These are phyloP conservation scores for Waltergamsia citrina DNA, from an alignment of 2,329 filamentous ascomycete genomes.

Conservation along the genomic window DNA sequence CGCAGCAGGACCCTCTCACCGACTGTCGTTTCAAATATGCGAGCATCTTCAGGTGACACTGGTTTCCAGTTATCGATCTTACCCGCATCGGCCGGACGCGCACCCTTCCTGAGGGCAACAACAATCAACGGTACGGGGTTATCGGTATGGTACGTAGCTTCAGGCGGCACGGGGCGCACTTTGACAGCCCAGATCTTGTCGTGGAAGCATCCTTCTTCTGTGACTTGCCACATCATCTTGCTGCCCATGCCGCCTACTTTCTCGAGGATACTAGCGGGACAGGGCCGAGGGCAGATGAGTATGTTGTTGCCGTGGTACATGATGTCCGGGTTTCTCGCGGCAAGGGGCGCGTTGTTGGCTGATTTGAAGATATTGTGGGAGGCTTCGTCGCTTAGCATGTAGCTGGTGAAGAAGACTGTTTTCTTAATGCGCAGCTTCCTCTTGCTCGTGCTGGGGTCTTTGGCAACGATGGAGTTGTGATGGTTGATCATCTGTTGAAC, in stretches of 20 bases:
- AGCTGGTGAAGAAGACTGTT: constrained; percentile 85
- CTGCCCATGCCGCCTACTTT: constrained; percentile 82
- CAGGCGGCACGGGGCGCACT: constrained; percentile 61
- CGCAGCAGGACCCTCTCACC: constrained; percentile 79
- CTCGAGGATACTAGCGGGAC: constrained; percentile 60
- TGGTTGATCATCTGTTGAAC: constrained; percentile 83
- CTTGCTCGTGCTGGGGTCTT: constrained; percentile 18
- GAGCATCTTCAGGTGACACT: constrained; percentile 57
- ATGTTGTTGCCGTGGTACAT: constrained; percentile 84
- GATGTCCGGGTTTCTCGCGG: constrained; percentile 48
- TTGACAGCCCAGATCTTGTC: constrained; percentile 82
- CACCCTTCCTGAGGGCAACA: constrained; percentile 66
- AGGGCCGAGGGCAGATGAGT: constrained; percentile 74
- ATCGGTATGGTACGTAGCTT: constrained; percentile 66
- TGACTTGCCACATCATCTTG: constrained; percentile 77
- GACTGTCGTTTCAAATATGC: constrained; percentile 74
- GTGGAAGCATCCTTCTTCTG: constrained; percentile 63
- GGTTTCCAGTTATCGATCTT: constrained; percentile 81
- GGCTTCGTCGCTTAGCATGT: constrained; percentile 67
- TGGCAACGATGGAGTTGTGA: constrained; percentile 55
- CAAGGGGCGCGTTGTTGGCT: constrained; percentile 27
- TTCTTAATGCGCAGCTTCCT: constrained; percentile 65
- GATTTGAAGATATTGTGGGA: constrained; percentile 63
- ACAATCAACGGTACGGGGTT: constrained; percentile 73
- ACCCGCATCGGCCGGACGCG: constrained; percentile 68